A percentile compares a stretch with the other conserved stretches of the same genome.
These are phyloP conservation scores for Vaccinium myrtillus DNA, from an alignment of 148 eudicot genomes.

Conservation along the genomic window DNA sequence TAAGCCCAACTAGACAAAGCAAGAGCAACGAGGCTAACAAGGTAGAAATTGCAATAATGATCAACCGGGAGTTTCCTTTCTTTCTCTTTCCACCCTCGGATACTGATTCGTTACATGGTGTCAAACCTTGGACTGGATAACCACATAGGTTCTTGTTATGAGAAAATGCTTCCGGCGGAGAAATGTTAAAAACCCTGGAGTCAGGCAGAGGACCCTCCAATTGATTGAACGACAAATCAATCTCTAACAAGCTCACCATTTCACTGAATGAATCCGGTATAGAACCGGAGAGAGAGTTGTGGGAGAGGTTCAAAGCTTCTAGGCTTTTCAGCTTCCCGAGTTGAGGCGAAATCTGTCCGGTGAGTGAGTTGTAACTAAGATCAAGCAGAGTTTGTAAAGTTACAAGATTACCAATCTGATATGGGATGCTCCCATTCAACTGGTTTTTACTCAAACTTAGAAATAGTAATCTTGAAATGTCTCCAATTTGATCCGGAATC, in stretches of 20 bases:
- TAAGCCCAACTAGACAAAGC: background rate
- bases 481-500: constrained; percentile 25
- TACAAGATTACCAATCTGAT: constrained; percentile 18
- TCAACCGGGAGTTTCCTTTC: background rate
- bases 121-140: constrained; percentile 14
- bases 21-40: constrained; percentile 2
- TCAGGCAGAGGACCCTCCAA: constrained; percentile 35
- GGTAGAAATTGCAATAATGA: background rate
- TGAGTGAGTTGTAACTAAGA: constrained; percentile 25
- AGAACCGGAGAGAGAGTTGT: constrained; percentile 24
- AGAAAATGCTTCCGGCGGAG: constrained; percentile 8
- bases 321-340: constrained; percentile 17
- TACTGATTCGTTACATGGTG: background rate
- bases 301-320: constrained; percentile 31
- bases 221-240: constrained; percentile 32
- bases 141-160: constrained; percentile 25
- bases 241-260: constrained; percentile 18
- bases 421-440: constrained; percentile 16
- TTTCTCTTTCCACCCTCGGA: background rate
- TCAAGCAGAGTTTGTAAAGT: constrained; percentile 25
- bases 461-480: background rate
- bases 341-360: constrained; percentile 16
- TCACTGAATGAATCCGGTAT: constrained; percentile 25
- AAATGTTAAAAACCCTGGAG: constrained; percentile 11
- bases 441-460: constrained; percentile 28